A percentile compares a stretch with the other conserved stretches of the same genome.
phyloP scores from a whole-genome alignment of 441 rosid species.

The Aleurites moluccanus region DNA sequence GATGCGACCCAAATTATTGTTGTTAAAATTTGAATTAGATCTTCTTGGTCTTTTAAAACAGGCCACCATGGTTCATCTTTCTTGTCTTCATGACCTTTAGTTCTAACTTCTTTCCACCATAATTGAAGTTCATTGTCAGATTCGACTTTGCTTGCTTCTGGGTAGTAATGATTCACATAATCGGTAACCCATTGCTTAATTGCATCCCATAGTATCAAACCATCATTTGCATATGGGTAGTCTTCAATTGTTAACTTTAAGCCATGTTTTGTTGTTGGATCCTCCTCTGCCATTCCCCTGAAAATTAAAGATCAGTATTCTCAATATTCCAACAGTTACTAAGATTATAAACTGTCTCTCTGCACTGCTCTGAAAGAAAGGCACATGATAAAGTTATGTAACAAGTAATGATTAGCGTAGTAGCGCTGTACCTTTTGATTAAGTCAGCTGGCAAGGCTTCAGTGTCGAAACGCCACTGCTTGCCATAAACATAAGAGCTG shows the following conservation, averaged over 20 bases:
- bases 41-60: slow-evolving; percentile 25
- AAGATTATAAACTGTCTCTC: too few relatives aligned
- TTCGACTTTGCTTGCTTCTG: slow-evolving; percentile 27
- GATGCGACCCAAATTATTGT: slow-evolving; percentile 58
- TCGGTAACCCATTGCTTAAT: slow-evolving; percentile 53
- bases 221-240: slow-evolving; percentile 63
- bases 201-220: slow-evolving; percentile 53
- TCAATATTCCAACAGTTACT: too few relatives aligned
- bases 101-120: slow-evolving; percentile 39
- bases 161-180: slow-evolving; percentile 53
- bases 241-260: slow-evolving; percentile 54
- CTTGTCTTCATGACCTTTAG: slow-evolving; percentile 42
- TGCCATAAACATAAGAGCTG: slow-evolving; percentile 51
- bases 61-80: slow-evolving; percentile 45
- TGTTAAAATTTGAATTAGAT: slow-evolving; percentile 40
- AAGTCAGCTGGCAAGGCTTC: slow-evolving; percentile 59
- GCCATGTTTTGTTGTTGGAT: slow-evolving; percentile 46
- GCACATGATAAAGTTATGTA: too few relatives aligned
- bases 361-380: too few relatives aligned
- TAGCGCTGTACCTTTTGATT: slow-evolving; percentile 59
- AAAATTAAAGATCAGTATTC: neutral
- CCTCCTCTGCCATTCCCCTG: slow-evolving; percentile 66
- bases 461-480: slow-evolving; percentile 62
- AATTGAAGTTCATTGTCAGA: slow-evolving; percentile 37
- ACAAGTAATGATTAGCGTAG: too few relatives aligned